These are phyloP conservation scores for Verbena officinalis DNA, from an alignment of 257 asterid species.

Conservation along the genomic window DNA sequence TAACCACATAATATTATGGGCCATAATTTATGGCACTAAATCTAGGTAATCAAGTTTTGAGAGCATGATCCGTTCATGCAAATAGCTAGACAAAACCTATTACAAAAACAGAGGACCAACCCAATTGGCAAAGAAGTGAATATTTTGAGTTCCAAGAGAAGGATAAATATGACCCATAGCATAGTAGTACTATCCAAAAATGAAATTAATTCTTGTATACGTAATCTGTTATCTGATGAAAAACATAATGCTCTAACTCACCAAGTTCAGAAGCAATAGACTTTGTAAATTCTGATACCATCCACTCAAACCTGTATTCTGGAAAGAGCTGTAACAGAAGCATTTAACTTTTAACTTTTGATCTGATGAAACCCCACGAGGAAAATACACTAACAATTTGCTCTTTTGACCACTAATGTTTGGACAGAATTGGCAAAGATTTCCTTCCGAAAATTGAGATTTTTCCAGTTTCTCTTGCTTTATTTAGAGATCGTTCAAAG, in stretches of 20 bases:
- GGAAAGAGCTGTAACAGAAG: constrained; percentile 69
- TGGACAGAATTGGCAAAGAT: neutral
- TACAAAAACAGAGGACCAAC: neutral
- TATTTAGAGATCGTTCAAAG: constrained; percentile 4
- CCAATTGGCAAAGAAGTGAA: neutral
- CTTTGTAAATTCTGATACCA: constrained; percentile 75
- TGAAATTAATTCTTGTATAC: neutral
- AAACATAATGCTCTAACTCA: constrained; percentile 36
- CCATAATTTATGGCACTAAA: constrained; percentile 21
- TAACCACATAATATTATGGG: neutral
- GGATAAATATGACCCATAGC: constrained; percentile 11
- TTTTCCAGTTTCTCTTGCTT: constrained; percentile 4
- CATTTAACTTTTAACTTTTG: constrained; percentile 26
- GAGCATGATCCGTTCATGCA: constrained; percentile 20
- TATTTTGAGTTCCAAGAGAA: constrained; percentile 14
- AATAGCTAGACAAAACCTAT: constrained; percentile 20
- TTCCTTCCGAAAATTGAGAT: too few relatives aligned
- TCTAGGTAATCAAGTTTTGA: constrained; percentile 8
- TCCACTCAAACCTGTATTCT: constrained; percentile 88
- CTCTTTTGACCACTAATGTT: constrained; percentile 11
- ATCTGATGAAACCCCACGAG: constrained; percentile 22
- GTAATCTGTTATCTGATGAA: neutral
- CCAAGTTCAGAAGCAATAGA: constrained; percentile 88
- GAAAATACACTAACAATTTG: constrained; percentile 6
- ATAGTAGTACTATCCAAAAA: constrained; percentile 15